Conservation (phyloP, 2,329 filamentous ascomycete genomes). For the Alternaria longipes region DNA sequence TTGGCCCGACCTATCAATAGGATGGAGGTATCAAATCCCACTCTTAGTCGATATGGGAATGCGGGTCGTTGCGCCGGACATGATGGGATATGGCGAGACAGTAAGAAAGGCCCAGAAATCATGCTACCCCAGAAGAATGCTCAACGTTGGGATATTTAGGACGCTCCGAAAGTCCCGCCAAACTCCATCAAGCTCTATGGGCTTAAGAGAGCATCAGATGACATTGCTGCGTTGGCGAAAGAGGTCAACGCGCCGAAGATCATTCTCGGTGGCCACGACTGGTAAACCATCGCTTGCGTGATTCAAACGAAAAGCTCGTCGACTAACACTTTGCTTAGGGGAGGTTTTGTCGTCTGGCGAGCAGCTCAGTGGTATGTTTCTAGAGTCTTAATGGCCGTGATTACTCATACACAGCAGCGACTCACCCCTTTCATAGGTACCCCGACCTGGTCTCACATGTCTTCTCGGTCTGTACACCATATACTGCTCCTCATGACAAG, state of each 20-base stretch:
- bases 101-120: slow-evolving; percentile 49
- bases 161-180: slow-evolving; percentile 64
- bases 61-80: slow-evolving; percentile 83
- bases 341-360: slow-evolving; percentile 79
- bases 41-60: slow-evolving; percentile 75
- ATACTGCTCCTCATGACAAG: slow-evolving; percentile 61
- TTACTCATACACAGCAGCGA: not conserved
- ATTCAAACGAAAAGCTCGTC: not conserved
- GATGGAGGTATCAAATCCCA: slow-evolving; percentile 91
- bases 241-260: slow-evolving; percentile 67
- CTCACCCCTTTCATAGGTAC: slow-evolving; percentile 18
- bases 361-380: slow-evolving; percentile 67
- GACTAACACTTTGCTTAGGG: slow-evolving; percentile 58
- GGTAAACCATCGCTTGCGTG: slow-evolving; percentile 52
- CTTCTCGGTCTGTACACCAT: slow-evolving; percentile 82
- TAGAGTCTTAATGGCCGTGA: not conserved
- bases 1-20: slow-evolving; percentile 82
- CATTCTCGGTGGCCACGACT: slow-evolving; percentile 91
- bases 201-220: slow-evolving; percentile 73
- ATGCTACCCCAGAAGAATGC: not conserved
- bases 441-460: slow-evolving; percentile 76
- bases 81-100: slow-evolving; percentile 85
- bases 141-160: slow-evolving; percentile 34
- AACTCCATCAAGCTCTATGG: slow-evolving; percentile 70
- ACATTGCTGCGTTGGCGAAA: slow-evolving; percentile 76